Base-by-base conservation (phyloP, 495 filamentous ascomycete genomes). In the Ascodesmis nigricans region DNA sequence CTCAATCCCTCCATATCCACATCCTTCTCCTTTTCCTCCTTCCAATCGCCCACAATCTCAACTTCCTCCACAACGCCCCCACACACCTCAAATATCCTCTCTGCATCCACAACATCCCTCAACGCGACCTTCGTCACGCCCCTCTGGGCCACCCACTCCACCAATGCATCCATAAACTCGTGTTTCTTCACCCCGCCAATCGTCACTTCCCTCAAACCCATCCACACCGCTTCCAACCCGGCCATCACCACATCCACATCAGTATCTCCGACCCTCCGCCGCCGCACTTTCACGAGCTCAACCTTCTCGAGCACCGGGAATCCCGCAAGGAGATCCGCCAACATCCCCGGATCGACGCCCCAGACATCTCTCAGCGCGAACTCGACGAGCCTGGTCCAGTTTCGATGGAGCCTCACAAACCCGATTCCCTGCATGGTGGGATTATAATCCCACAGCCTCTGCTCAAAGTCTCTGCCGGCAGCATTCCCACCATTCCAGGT, bases 401-500 rank as follows among this genome's bases (percentile, higher is more conserved):
- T 49, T 8, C 15, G 35, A 15, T 50, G 45, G 6, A 39, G 18
- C 10, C 29, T 34, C 10, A 42, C 22, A 35, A 50, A 50, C 8
- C 34, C 35, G 29, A 47, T 36, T 9, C 31, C 36, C 10, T 26
- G 41, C 45, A 49, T 49, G 22, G 34, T 44, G 11, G 45, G 45
- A 13, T 43, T 31, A 14, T 32, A 36, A 39, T 49, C 45, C 22
- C 37, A 49, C 25, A 49, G 25, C 11, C 41, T 39, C 11, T 29
- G 20, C 37, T 33, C 41, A 34, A 48, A 42, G 31, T 47, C 43
- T 7, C 37, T 27, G 9, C 41, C 26, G 5, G 29, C 41, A 1
- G 45, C 45, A 33, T 38, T 38, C 1, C 47, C 47, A 5, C 41
- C 35, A 21, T 33, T 38, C 47, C 47, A 50, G 27, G 35, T 21